A percentile compares a stretch with the other conserved stretches of the same genome.
phyloP scores from a whole-genome alignment of 176 grass and related monocot genomes.

The Areca catechu region DNA sequence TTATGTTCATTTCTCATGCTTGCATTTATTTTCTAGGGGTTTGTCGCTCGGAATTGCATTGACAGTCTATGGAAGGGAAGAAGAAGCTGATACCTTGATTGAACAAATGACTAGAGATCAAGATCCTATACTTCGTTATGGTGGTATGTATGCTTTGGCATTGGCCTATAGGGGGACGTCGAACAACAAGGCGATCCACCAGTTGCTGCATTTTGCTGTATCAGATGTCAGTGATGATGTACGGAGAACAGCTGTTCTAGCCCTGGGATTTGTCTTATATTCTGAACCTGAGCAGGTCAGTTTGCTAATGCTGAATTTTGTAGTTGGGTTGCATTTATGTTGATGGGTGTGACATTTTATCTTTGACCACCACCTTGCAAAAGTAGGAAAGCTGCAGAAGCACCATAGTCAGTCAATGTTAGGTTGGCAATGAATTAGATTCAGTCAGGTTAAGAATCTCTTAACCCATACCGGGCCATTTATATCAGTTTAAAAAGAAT shows the following conservation, averaged over 20 bases:
- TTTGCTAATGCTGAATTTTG: neutral
- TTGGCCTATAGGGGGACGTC: constrained; percentile 93
- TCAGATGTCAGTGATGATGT: constrained; percentile 99
- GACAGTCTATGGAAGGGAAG: constrained; percentile 96
- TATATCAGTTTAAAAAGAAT: too few species aligned
- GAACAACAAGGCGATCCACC: constrained; percentile 98
- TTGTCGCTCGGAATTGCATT: constrained; percentile 84
- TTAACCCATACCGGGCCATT: too few species aligned
- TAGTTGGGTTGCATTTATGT: too few species aligned
- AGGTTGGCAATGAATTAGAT: too few species aligned
- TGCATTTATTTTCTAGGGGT: constrained; percentile 33
- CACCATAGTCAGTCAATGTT: too few species aligned
- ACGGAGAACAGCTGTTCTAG: constrained; percentile 90
- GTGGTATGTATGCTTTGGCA: constrained; percentile 97
- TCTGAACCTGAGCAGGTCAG: constrained; percentile 89
- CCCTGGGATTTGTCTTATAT: constrained; percentile 97
- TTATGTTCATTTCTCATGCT: too few species aligned
- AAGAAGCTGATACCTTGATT: constrained; percentile 91
- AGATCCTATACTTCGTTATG: constrained; percentile 98
- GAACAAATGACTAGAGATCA: constrained; percentile 97
- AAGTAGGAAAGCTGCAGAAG: too few species aligned
- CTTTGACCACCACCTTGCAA: too few species aligned
- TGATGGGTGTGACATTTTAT: too few species aligned
- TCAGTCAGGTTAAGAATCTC: too few species aligned
- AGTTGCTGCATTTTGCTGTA: constrained; percentile 95